Evolutionary conservation across 768 basidiomycete species (phyloP).

Genomic region (Pisolithus tinctorius): DNA sequence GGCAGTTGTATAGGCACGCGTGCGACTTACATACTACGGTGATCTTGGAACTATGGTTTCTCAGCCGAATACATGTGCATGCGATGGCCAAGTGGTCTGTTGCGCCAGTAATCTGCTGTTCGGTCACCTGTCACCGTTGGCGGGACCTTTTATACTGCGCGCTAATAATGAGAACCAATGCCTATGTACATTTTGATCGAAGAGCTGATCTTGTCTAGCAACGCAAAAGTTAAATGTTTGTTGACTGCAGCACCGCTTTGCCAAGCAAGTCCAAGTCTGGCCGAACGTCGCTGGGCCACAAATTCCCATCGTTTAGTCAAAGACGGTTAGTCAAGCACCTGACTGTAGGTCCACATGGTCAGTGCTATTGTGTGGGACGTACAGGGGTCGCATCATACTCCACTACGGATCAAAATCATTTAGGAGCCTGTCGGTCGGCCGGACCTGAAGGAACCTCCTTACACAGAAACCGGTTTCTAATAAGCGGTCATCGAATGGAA

Average conservation of each 20-base stretch:
- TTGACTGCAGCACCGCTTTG: background rate
- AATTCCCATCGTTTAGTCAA: background rate
- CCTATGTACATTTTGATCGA: background rate
- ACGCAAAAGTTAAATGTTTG: conserved; percentile 1
- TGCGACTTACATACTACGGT: too few species aligned
- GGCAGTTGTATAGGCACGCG: too few species aligned
- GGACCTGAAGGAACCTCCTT: background rate
- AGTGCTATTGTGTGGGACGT: too few species aligned
- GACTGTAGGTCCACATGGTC: too few species aligned
- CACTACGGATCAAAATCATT: background rate
- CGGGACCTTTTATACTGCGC: background rate
- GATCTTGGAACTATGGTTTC: background rate
- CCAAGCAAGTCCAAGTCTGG: background rate
- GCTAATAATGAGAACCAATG: too few species aligned
- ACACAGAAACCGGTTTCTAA: background rate
- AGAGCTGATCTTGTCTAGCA: background rate
- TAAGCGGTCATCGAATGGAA: background rate
- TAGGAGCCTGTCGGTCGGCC: background rate
- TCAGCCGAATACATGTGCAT: background rate
- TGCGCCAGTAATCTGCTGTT: background rate
- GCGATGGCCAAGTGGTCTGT: background rate
- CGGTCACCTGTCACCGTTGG: background rate
- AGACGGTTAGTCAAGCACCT: too few species aligned
- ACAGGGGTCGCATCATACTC: too few species aligned
- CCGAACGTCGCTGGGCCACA: background rate